Evolutionary conservation across 192 early-diverging fungal species (phyloP).

Genomic region (Cetraspora pellucida): DNA sequence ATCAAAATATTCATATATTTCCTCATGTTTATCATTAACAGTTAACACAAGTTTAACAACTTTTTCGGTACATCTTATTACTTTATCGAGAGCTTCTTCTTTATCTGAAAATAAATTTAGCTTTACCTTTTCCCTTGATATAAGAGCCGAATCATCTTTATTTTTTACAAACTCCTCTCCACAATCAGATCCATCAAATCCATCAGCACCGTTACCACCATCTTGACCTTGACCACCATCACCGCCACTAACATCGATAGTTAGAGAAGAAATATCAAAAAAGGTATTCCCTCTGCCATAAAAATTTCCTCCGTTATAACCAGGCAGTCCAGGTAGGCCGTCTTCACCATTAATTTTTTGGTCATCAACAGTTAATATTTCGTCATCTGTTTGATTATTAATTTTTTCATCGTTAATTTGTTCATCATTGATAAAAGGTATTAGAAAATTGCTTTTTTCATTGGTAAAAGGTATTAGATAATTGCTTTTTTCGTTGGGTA

Average conservation of each 20-base stretch:
- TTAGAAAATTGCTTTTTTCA: too few relatives aligned
- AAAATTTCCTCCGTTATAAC: background rate
- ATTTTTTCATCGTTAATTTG: background rate
- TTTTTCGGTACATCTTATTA: background rate
- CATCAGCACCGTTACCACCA: background rate
- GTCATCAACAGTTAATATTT: too few relatives aligned
- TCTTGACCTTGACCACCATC: constrained; percentile 10
- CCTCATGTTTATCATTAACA: background rate
- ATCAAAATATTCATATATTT: constrained; percentile 3
- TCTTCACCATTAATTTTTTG: background rate
- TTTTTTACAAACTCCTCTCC: background rate
- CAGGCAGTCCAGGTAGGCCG: constrained; percentile 1
- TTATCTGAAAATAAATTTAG: too few relatives aligned
- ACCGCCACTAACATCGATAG: constrained; percentile 7
- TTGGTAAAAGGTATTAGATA: too few relatives aligned
- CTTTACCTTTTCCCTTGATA: background rate
- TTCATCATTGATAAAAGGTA: background rate
- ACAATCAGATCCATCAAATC: background rate
- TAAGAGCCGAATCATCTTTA: background rate
- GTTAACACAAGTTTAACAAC: background rate
- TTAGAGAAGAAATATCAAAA: constrained; percentile 7
- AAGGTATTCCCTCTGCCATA: background rate
- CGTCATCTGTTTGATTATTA: too few relatives aligned
- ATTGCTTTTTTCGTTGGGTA: too few relatives aligned
- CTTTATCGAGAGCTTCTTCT: too few relatives aligned